Base-by-base conservation (phyloP, 805 yeast genomes). In the Yamadazyma tumulicola region DNA sequence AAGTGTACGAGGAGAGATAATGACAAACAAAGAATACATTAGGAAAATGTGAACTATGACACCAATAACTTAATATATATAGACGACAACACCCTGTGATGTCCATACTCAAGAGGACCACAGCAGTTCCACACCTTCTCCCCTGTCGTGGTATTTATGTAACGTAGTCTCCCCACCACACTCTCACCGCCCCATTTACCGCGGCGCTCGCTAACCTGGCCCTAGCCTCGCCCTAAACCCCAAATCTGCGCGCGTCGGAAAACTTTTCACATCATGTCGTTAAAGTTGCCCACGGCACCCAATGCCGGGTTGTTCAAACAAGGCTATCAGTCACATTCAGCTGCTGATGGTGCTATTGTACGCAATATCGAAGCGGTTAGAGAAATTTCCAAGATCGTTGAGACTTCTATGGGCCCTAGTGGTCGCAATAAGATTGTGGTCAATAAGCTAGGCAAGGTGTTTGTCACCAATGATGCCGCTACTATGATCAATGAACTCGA, bases 401-500 rank as follows among this genome's bases (percentile, higher is more conserved):
- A 89, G 39, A 88, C 97, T 2, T 87, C 96, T 9, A 84, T 93
- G 69, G 98, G 98, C 5, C 98, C 98, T 41, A 85, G 95, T 63
- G 98, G 98, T 34, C 77, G 96, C 54, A 93, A 89, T 63, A 93
- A 93, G 74, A 87, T 93, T 59, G 83, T 93, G 49, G 96, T 93
- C 37, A 91, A 91, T 64, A 77, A 85, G 50, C 64, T 85, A 47
- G 88, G 87, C 40, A 87, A 82, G 55, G 82, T 86, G 16, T 86
- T 88, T 57, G 77, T 93, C 43, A 93, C 97, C 27, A 86, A 86
- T 49, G 98, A 93, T 59, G 97, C 97, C n/a, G 96, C 97, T 24
- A 93, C 98, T 6, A 93, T 93, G 81, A 71, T 93, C 41, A 77
- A 83, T 46, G 97, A 93, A 60, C 69, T 91, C 37, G 97, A 91